Evolutionary conservation across 495 filamentous ascomycete genomes (phyloP), one percentile per base, ranked within the genome.

Genomic region (Aspergillus panamensis): DNA sequence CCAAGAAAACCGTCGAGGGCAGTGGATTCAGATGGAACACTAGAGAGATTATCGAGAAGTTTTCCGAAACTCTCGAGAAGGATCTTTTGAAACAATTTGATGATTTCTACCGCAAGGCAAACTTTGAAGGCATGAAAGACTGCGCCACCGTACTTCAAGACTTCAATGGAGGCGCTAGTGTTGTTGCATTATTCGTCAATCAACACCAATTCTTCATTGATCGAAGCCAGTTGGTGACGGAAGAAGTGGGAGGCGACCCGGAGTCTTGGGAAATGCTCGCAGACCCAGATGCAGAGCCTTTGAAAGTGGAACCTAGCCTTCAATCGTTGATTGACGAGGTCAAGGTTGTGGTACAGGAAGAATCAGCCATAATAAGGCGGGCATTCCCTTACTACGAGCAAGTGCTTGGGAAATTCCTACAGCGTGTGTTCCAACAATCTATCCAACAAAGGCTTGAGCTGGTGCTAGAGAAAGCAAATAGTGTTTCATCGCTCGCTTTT

Each of bases 191-290:
- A 47, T 99, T 96, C 67, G 93, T 99, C 62, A 99, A 99, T 71
- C 95, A 99, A 72, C 95, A 97, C 74, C 88, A 96, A 66, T 97
- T 97, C 74, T 99, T 99, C 75, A 97, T 99, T 63, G 92, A 97
- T 62, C 79, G 90, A 14, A 90, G 87, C 66, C 89, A 95, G 64
- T 76, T 96, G 58, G 87, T 96, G 16, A 91, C 90, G 0, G 95
- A 97, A 60, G 93, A 99, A 68, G 85, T 97, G 16, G 87, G 77
- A 32, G 85, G 84, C 5, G 91, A 96, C 66, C 82, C 83, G 20
- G 91, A 96, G 62, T 86, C 83, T 16, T 91, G 92, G 91, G 91
- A 97, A 55, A 87, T 85, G 62, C 76, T 97, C 35, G 92, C 94
- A 52, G 95, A 99, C 66, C 95, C 95, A 0, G 95, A 97, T 70